These are phyloP conservation scores for Coemansia sp. DNA, from an alignment of 192 early-diverging fungal species.

Conservation along the genomic window DNA sequence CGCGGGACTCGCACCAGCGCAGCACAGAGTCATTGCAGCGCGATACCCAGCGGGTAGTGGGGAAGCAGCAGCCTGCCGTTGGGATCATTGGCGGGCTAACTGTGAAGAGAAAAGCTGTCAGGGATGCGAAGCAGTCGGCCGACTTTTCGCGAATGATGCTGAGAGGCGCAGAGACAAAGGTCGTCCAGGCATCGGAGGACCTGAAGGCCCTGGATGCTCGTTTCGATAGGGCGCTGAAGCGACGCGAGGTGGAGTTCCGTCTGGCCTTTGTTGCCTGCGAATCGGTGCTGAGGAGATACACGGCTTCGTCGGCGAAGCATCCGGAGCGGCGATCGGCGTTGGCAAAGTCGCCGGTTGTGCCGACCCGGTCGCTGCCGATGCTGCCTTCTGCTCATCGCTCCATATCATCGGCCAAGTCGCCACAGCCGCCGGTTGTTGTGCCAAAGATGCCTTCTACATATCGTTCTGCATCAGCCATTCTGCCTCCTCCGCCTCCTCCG, in stretches of 20 bases:
- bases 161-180: background rate
- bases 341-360: background rate
- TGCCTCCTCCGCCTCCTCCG: constrained; percentile 1
- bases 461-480: background rate
- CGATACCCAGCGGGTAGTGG: background rate
- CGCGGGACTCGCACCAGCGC: constrained; percentile 7
- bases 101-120: constrained; percentile 1
- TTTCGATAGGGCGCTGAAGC: background rate
- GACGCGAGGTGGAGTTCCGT: constrained; percentile 3
- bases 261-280: constrained; percentile 15
- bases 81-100: background rate
- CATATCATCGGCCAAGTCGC: background rate
- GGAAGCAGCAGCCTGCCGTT: too few species aligned
- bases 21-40: background rate
- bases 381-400: background rate
- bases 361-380: background rate
- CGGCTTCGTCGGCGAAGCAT: background rate
- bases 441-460: background rate
- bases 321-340: background rate
- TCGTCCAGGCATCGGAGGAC: background rate
- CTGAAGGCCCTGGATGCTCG: background rate
- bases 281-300: background rate
- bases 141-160: constrained; percentile 8
- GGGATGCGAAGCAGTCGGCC: background rate
- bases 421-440: background rate